A percentile compares a stretch with the other conserved stretches of the same genome.
Evolutionary conservation across 306 rosid species (phyloP).

Genomic region (Dicorynia guianensis): DNA sequence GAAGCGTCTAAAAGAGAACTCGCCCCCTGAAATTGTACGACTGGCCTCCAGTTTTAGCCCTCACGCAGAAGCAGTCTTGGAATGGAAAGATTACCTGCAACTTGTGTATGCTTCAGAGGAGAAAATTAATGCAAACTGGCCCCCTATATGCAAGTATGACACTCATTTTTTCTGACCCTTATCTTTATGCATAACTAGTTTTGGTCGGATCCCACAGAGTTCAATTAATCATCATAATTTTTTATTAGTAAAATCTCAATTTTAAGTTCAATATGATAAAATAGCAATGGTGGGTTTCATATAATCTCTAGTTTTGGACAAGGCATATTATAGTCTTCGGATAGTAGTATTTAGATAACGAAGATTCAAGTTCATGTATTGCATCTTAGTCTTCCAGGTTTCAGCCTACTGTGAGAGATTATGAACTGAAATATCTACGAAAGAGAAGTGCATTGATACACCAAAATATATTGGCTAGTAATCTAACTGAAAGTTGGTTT

Average conservation of each 20-base stretch:
- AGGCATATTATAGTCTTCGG: too few relatives aligned
- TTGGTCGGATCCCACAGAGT: background rate
- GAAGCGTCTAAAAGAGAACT: constrained; percentile 42
- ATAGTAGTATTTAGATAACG: too few relatives aligned
- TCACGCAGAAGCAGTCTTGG: constrained; percentile 44
- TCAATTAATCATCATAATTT: background rate
- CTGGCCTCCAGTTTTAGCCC: constrained; percentile 52
- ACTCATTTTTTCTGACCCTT: background rate
- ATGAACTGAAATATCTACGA: background rate
- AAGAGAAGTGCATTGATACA: background rate
- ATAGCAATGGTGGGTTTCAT: too few relatives aligned
- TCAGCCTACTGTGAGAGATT: background rate
- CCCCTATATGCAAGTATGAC: constrained; percentile 47
- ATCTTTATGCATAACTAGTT: background rate
- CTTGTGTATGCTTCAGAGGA: constrained; percentile 52
- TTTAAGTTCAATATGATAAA: background rate
- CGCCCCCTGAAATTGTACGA: constrained; percentile 46
- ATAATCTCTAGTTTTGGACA: too few relatives aligned
- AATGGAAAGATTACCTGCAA: constrained; percentile 55
- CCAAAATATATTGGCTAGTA: background rate
- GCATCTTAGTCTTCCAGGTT: too few relatives aligned
- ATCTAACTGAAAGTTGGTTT: background rate
- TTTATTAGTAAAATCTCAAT: background rate
- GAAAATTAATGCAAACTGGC: constrained; percentile 47
- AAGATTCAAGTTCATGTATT: background rate